A percentile compares a stretch with the other conserved stretches of the same genome.
Evolutionary conservation across 2,329 filamentous ascomycete genomes (phyloP).

Genomic region (Leptographium wingfieldii): DNA sequence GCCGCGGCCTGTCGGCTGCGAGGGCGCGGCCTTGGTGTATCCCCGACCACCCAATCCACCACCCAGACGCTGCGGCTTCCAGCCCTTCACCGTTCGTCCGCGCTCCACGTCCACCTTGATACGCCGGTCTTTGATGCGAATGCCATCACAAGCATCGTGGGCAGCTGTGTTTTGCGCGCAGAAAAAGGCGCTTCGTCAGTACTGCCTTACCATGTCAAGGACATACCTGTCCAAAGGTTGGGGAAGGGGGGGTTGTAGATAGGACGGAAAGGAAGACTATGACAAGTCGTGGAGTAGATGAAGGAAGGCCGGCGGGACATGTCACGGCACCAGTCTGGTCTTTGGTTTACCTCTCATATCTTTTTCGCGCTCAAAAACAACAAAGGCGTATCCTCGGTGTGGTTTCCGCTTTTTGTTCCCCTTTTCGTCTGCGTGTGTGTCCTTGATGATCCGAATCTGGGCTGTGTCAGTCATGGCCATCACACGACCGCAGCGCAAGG

Average conservation of each 20-base stretch:
- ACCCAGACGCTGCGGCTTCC: conserved; percentile 83
- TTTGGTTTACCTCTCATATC: conserved; percentile 92
- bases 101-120: conserved; percentile 94
- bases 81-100: conserved; percentile 84
- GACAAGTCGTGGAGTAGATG: conserved; percentile 16
- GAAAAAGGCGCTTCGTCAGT: conserved; percentile 54
- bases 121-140: conserved; percentile 82
- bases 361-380: conserved; percentile 92
- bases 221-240: conserved; percentile 20
- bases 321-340: not conserved
- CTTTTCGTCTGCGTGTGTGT: conserved; percentile 56
- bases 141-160: conserved; percentile 72
- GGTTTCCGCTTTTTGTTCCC: conserved; percentile 69
- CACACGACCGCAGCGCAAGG: conserved; percentile 1
- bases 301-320: conserved; percentile 16
- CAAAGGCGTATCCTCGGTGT: conserved; percentile 87
- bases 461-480: not conserved
- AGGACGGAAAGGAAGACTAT: conserved; percentile 18
- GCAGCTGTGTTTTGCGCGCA: conserved; percentile 62
- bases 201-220: conserved; percentile 41
- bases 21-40: conserved; percentile 71
- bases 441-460: conserved; percentile 77
- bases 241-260: conserved; percentile 13
- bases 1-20: conserved; percentile 48
- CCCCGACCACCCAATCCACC: conserved; percentile 85